A percentile compares a stretch with the other conserved stretches of the same genome.
phyloP scores from a whole-genome alignment of 768 basidiomycete genomes.

The Vararia minispora region DNA sequence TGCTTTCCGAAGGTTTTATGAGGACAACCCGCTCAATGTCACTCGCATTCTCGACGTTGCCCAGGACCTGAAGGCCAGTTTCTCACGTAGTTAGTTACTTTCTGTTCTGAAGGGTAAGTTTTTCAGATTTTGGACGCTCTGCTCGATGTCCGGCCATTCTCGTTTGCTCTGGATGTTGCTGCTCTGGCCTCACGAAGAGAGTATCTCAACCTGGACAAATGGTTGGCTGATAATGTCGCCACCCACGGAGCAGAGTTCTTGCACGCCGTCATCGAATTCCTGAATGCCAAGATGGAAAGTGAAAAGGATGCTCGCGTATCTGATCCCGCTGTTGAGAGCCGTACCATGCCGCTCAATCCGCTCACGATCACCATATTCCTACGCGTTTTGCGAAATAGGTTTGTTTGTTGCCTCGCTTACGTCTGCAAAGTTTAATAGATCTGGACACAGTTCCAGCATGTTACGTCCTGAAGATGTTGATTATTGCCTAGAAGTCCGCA shows the following conservation, averaged over 20 bases:
- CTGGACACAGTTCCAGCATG: constrained; percentile 45
- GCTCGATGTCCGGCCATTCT: constrained; percentile 79
- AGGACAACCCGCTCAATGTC: constrained; percentile 86
- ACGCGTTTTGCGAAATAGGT: constrained; percentile 79
- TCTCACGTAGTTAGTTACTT: not conserved
- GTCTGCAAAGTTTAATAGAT: not conserved
- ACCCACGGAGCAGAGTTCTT: constrained; percentile 80
- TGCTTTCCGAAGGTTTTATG: constrained; percentile 87
- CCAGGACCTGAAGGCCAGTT: constrained; percentile 79
- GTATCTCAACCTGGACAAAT: constrained; percentile 92
- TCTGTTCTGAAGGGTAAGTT: constrained; percentile 2
- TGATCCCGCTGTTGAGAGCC: constrained; percentile 65
- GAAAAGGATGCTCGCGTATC: constrained; percentile 71
- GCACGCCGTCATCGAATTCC: constrained; percentile 75
- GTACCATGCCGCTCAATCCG: constrained; percentile 80
- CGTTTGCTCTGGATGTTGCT: constrained; percentile 89
- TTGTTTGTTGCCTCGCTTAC: constrained; percentile 17
- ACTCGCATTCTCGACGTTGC: constrained; percentile 92
- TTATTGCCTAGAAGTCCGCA: constrained; percentile 85
- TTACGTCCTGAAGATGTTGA: constrained; percentile 74
- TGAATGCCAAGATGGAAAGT: constrained; percentile 87
- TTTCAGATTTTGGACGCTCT: constrained; percentile 85
- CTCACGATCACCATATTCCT: constrained; percentile 89
- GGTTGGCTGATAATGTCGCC: constrained; percentile 83
- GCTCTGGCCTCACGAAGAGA: constrained; percentile 88